These are phyloP conservation scores for Amphirosellinia nigrospora DNA, from an alignment of 495 filamentous ascomycete species.

Conservation along the genomic window DNA sequence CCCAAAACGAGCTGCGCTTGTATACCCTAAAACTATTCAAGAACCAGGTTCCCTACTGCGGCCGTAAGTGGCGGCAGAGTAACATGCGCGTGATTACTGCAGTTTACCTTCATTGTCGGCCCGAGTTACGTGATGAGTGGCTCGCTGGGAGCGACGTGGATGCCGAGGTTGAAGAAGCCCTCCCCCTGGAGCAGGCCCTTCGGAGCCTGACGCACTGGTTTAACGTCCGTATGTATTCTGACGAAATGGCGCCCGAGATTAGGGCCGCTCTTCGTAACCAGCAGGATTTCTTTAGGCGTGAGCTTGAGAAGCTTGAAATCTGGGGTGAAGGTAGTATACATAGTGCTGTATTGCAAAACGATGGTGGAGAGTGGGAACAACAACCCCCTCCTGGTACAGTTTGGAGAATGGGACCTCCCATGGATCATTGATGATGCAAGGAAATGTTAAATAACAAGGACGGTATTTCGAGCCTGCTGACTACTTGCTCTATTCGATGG, in stretches of 20 bases:
- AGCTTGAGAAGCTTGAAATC: constrained; percentile 81
- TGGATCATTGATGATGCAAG: background rate
- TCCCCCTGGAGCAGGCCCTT: constrained; percentile 89
- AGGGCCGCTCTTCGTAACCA: constrained; percentile 72
- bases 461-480: background rate
- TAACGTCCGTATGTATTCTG: constrained; percentile 80
- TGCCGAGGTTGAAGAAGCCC: constrained; percentile 86
- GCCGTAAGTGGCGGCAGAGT: constrained; percentile 94
- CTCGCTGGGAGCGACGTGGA: constrained; percentile 89
- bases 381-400: constrained; percentile 20
- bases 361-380: constrained; percentile 43
- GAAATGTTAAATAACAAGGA: background rate
- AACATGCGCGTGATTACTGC: constrained; percentile 99
- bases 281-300: constrained; percentile 86
- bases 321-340: constrained; percentile 39
- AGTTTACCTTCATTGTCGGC: constrained; percentile 89
- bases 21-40: constrained; percentile 99
- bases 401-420: background rate
- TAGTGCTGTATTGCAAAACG: constrained; percentile 38
- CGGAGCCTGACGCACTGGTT: constrained; percentile 90
- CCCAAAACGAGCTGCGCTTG: constrained; percentile 82
- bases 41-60: constrained; percentile 96
- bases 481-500: background rate
- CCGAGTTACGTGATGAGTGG: constrained; percentile 95
- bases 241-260: constrained; percentile 76